A percentile compares a stretch with the other conserved stretches of the same genome.
Evolutionary conservation across 2,329 filamentous ascomycete genomes (phyloP).

Genomic region (Xylariaceae sp.): DNA sequence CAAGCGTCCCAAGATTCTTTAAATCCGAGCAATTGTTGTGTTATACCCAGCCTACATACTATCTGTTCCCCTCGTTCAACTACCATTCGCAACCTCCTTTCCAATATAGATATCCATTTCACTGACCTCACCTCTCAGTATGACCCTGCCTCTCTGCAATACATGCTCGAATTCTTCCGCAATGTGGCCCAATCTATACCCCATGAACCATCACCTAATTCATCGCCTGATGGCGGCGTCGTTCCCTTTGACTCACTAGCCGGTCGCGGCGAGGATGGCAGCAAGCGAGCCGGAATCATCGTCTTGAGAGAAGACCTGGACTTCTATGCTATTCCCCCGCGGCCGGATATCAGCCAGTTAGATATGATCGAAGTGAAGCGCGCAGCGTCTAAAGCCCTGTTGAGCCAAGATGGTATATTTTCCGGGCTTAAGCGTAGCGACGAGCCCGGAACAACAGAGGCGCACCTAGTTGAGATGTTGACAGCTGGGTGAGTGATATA

Average conservation of each 20-base stretch:
- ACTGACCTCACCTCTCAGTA: constrained; percentile 60
- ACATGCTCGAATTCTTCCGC: constrained; percentile 99
- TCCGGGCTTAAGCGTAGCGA: constrained; percentile 92
- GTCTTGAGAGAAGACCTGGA: constrained; percentile 93
- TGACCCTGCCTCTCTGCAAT: constrained; percentile 90
- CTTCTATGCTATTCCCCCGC: constrained; percentile 92
- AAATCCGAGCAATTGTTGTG: constrained; percentile 20
- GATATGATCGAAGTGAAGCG: constrained; percentile 98
- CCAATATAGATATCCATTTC: constrained; percentile 39
- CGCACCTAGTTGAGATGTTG: constrained; percentile 98
- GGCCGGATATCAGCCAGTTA: constrained; percentile 71
- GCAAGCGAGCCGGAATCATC: constrained; percentile 93
- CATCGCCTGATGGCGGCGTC: constrained; percentile 57
- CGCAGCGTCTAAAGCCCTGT: constrained; percentile 77
- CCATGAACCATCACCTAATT: constrained; percentile 61
- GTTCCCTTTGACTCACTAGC: constrained; percentile 69
- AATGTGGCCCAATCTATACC: constrained; percentile 95
- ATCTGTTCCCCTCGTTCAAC: constrained; percentile 22
- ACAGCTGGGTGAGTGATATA: constrained; percentile 75
- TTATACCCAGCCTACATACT: constrained; percentile 15
- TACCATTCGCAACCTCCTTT: constrained; percentile 32
- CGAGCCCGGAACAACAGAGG: constrained; percentile 92
- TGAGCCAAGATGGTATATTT: constrained; percentile 91
- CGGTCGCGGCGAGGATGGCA: constrained; percentile 50
- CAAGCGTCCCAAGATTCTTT: constrained; percentile 27